Base-by-base conservation (phyloP, 1,139 yeast species). In the Suhomyces maxii region DNA sequence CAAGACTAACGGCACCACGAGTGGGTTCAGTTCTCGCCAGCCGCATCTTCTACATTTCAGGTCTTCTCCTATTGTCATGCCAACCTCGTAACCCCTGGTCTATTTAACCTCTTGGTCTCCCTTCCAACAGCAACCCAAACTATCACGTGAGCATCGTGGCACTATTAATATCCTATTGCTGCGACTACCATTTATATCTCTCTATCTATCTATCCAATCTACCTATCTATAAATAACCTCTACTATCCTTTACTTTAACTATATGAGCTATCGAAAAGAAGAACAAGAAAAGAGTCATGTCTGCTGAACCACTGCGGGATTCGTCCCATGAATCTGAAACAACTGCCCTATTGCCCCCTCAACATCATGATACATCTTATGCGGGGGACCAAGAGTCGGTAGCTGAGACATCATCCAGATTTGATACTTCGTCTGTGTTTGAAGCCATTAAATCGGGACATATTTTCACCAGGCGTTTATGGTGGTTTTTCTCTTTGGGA, bases 401-500 rank as follows among this genome's bases (percentile, higher is more conserved):
- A 28, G 11, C 31, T 9, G 31, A 28, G 3, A 28, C 31, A 9
- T 28, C 31, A 11, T 28, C 31, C 3, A 28, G 31, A 28, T 28
- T 28, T 28, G 31, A 28, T 11, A 28, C 31, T 28, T 6, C 31
- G 5, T 28, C 31, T 9, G 31, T 28, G 7, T 28, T 28, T 28
- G 31, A 28, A 28, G 31, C 31, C 31, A 28, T 28, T 11, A 28
- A 28, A 11, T 28, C 31, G 31, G 31, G 31, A 30, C 37, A 41
- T 39, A 26, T 39, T 36, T 50, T 46, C 14, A 23, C 34, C 6
- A 38, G 44, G 4, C 47, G 86, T 34, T 80, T 85, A 46, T 71
- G 79, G 60, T 75, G 80, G 56, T 77, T 80, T 52, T 69, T 77
- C 58, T 68, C 74, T n/a, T 64, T 80, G 42, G 90, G 88, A 12